phyloP scores from a whole-genome alignment of 176 grass and related monocot species.

The Paspalum vaginatum region DNA sequence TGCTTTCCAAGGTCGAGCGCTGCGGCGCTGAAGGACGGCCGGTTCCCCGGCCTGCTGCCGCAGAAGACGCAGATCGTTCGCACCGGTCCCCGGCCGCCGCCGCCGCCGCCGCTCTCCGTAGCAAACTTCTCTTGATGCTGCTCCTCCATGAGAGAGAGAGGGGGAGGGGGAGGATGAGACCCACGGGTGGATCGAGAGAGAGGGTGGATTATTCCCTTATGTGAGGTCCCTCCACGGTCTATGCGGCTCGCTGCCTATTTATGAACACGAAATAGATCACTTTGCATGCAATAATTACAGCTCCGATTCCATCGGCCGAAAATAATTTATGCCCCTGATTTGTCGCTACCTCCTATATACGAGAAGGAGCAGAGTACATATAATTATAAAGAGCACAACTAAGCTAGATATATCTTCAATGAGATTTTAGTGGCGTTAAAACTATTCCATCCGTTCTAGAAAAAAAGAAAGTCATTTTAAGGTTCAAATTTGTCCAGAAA shows the following conservation, averaged over 20 bases:
- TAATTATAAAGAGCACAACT: too few species aligned
- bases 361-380: too few species aligned
- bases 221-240: neutral
- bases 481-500: too few species aligned
- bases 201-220: neutral
- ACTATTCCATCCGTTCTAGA: too few species aligned
- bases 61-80: conserved; percentile 86
- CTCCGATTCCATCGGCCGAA: neutral
- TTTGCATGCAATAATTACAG: conserved; percentile 12
- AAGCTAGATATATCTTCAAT: too few species aligned
- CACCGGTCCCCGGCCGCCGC: conserved; percentile 26
- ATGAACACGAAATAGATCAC: neutral
- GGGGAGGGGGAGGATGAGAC: neutral
- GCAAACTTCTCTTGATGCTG: conserved; percentile 32
- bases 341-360: too few species aligned
- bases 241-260: conserved; percentile 36
- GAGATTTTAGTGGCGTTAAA: too few species aligned
- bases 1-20: conserved; percentile 80
- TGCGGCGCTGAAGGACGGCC: conserved; percentile 75
- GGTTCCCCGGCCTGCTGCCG: conserved; percentile 76
- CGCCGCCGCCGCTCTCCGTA: conserved; percentile 19
- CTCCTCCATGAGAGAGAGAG: conserved; percentile 49
- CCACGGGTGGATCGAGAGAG: neutral
- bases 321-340: too few species aligned
- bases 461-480: too few species aligned